phyloP scores from a whole-genome alignment of 2,329 filamentous ascomycete genomes.

The Eurotiales sp. region DNA sequence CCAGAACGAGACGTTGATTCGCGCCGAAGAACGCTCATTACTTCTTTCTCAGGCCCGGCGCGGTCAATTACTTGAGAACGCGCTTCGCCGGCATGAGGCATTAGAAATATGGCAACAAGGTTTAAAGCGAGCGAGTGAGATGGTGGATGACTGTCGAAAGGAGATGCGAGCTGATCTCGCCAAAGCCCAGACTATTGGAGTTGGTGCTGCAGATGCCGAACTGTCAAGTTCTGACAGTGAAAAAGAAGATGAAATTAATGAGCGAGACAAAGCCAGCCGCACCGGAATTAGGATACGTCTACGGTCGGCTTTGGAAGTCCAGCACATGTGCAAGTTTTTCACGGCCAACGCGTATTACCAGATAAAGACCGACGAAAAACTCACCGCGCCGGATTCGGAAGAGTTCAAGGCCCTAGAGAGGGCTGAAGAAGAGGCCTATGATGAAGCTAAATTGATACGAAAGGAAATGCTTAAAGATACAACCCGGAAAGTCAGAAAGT shows the following conservation, averaged over 20 bases:
- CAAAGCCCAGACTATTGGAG: constrained; percentile 20
- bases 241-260: constrained; percentile 31
- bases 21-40: constrained; percentile 64
- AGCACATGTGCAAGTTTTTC: constrained; percentile 82
- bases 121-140: constrained; percentile 43
- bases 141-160: constrained; percentile 60
- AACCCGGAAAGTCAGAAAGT: constrained; percentile 55
- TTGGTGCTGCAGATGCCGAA: constrained; percentile 14
- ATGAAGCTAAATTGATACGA: constrained; percentile 71
- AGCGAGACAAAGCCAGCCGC: constrained; percentile 42
- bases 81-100: constrained; percentile 63
- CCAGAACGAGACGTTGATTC: constrained; percentile 66
- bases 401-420: constrained; percentile 64
- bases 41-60: constrained; percentile 62
- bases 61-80: constrained; percentile 77
- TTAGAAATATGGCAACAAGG: constrained; percentile 65
- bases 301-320: constrained; percentile 69
- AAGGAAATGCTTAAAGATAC: constrained; percentile 68
- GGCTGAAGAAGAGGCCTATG: constrained; percentile 69
- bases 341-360: constrained; percentile 79
- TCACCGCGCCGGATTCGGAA: constrained; percentile 64
- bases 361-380: constrained; percentile 66
- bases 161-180: constrained; percentile 53
- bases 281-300: constrained; percentile 62
- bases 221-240: constrained; percentile 26